Evolutionary conservation across 2,329 filamentous ascomycete genomes (phyloP).

Genomic region (Capronia epimyces): DNA sequence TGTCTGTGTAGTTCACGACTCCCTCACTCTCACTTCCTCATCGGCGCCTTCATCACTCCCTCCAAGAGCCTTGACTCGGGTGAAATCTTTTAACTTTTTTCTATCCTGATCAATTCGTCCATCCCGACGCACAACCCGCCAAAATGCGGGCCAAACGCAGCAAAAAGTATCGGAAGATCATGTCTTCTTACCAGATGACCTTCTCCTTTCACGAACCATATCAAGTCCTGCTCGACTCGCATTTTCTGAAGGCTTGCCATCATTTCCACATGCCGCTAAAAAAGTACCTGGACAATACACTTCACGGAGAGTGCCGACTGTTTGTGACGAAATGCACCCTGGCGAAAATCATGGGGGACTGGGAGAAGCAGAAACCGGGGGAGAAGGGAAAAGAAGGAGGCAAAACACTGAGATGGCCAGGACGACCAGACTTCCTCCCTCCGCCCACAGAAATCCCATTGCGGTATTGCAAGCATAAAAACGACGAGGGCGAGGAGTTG

Average conservation of each 20-base stretch:
- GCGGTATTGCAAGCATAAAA: slow-evolving; percentile 45
- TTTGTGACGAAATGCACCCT: slow-evolving; percentile 68
- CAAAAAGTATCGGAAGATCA: slow-evolving; percentile 81
- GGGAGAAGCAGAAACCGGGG: slow-evolving; percentile 28
- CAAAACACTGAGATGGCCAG: slow-evolving; percentile 29
- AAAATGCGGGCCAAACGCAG: slow-evolving; percentile 63
- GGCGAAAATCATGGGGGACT: slow-evolving; percentile 39
- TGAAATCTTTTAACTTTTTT: too few relatives aligned
- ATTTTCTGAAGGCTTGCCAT: slow-evolving; percentile 74
- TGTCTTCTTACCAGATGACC: slow-evolving; percentile 80
- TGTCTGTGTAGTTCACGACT: too few relatives aligned
- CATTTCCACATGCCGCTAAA: slow-evolving; percentile 87
- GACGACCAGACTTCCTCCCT: slow-evolving; percentile 41
- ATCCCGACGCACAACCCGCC: slow-evolving; percentile 27
- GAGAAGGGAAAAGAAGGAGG: slow-evolving; percentile 29
- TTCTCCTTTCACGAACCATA: slow-evolving; percentile 93
- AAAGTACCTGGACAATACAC: slow-evolving; percentile 68
- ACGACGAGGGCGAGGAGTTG: slow-evolving; percentile 36
- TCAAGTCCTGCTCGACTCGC: slow-evolving; percentile 82
- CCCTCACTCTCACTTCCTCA: too few relatives aligned
- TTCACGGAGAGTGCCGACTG: slow-evolving; percentile 80
- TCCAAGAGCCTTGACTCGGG: background rate
- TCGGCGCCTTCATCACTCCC: background rate
- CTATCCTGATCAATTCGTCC: background rate
- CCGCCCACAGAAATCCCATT: slow-evolving; percentile 43